A percentile compares a stretch with the other conserved stretches of the same genome.
phyloP scores from a whole-genome alignment of 441 rosid genomes.

The Adansonia grandidieri region DNA sequence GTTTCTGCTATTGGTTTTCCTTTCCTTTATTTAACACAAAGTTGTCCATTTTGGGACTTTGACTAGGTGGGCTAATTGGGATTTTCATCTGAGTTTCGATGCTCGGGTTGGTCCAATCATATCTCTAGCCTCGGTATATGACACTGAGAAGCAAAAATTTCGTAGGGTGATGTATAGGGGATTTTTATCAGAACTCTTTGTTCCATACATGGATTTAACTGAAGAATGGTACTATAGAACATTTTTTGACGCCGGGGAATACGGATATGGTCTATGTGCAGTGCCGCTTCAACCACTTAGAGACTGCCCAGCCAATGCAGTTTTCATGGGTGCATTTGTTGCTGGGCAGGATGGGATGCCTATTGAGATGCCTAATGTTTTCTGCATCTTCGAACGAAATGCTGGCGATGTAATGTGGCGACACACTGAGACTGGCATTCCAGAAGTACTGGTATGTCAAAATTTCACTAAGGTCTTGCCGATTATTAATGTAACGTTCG shows the following conservation, averaged over 20 bases:
- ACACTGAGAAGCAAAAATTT: constrained; percentile 38
- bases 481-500: neutral
- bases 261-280: constrained; percentile 53
- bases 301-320: constrained; percentile 70
- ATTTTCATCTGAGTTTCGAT: constrained; percentile 59
- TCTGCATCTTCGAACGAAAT: constrained; percentile 65
- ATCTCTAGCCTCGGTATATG: constrained; percentile 62
- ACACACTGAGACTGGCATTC: constrained; percentile 57
- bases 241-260: constrained; percentile 59
- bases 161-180: constrained; percentile 62
- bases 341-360: constrained; percentile 52
- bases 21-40: neutral
- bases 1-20: neutral
- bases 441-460: constrained; percentile 38
- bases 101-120: constrained; percentile 55
- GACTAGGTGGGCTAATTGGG: constrained; percentile 71
- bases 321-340: constrained; percentile 47
- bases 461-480: neutral
- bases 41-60: neutral
- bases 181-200: constrained; percentile 58
- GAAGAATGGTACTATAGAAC: constrained; percentile 58
- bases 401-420: constrained; percentile 78
- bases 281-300: constrained; percentile 45
- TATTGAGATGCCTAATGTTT: constrained; percentile 39
- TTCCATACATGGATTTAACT: constrained; percentile 68